These are phyloP conservation scores for Starmerella bacillaris DNA, from an alignment of 805 yeast species.

Conservation along the genomic window DNA sequence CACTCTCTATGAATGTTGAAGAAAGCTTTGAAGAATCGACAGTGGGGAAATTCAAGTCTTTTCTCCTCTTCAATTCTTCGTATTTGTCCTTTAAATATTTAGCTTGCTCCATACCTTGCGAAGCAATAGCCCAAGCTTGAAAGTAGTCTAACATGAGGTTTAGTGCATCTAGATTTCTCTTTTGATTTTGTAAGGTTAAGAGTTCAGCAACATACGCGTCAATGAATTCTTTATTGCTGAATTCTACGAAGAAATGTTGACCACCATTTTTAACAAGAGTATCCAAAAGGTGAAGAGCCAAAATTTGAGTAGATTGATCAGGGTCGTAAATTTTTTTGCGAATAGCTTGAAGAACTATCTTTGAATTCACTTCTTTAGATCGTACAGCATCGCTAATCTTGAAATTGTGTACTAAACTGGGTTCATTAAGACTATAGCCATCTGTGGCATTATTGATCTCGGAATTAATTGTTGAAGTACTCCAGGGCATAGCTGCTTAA, in stretches of 20 bases:
- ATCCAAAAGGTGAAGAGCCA: slow-evolving; percentile 62
- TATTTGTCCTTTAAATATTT: slow-evolving; percentile 47
- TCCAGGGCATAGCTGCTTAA: slow-evolving; percentile 20
- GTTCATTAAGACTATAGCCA: slow-evolving; percentile 84
- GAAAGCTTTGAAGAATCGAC: slow-evolving; percentile 22
- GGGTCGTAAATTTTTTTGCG: slow-evolving; percentile 52
- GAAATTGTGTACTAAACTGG: slow-evolving; percentile 49
- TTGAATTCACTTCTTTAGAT: slow-evolving; percentile 58
- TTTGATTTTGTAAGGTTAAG: slow-evolving; percentile 24
- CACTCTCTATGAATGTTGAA: slow-evolving; percentile 55
- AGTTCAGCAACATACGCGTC: slow-evolving; percentile 60
- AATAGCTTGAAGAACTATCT: slow-evolving; percentile 68
- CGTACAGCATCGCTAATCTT: slow-evolving; percentile 80
- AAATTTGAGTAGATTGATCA: slow-evolving; percentile 66
- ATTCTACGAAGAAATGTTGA: slow-evolving; percentile 56
- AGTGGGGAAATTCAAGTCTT: slow-evolving; percentile 50
- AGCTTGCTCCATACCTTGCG: slow-evolving; percentile 47
- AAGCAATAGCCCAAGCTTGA: slow-evolving; percentile 62
- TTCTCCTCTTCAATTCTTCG: slow-evolving; percentile 32
- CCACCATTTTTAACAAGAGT: slow-evolving; percentile 90
- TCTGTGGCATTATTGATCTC: slow-evolving; percentile 65
- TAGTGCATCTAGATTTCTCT: slow-evolving; percentile 37
- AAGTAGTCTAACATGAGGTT: slow-evolving; percentile 42
- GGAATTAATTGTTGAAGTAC: slow-evolving; percentile 32
- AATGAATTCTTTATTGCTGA: slow-evolving; percentile 70